These are phyloP conservation scores for Eleusine coracana DNA, from an alignment of 176 grass and related monocot genomes.

Conservation along the genomic window DNA sequence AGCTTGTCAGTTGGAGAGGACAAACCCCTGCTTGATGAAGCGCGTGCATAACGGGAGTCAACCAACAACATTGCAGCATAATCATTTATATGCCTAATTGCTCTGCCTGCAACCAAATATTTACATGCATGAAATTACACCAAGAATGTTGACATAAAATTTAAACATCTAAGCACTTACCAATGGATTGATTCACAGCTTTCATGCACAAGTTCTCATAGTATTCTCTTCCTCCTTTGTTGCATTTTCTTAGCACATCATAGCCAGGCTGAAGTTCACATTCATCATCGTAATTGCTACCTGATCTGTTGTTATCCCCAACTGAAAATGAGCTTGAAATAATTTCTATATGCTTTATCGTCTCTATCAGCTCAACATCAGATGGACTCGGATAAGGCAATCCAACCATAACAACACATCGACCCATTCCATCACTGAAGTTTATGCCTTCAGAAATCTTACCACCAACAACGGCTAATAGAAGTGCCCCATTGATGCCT, in stretches of 20 bases:
- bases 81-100: conserved; percentile 96
- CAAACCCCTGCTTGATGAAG: conserved; percentile 42
- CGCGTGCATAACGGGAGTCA: conserved; percentile 65
- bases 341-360: conserved; percentile 84
- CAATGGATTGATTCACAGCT: conserved; percentile 97
- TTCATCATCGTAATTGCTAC: conserved; percentile 49
- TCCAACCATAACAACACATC: conserved; percentile 95
- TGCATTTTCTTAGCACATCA: conserved; percentile 68
- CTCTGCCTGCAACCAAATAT: conserved; percentile 70
- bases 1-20: conserved; percentile 72
- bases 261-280: conserved; percentile 64
- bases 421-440: conserved; percentile 88
- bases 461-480: conserved; percentile 89
- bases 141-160: conserved; percentile 6
- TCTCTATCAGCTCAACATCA: conserved; percentile 86
- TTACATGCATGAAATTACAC: conserved; percentile 19
- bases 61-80: conserved; percentile 94
- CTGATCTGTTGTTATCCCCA: conserved; percentile 25
- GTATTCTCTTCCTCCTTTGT: conserved; percentile 76
- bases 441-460: conserved; percentile 99
- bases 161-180: conserved; percentile 47
- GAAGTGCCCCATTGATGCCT: conserved; percentile 71
- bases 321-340: conserved; percentile 39
- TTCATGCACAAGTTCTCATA: conserved; percentile 99
- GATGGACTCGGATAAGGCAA: conserved; percentile 92